Evolutionary conservation across 1,139 yeast genomes (phyloP), one percentile per base, ranked within the genome.

Genomic region (Nakaseomyces nivariensis): DNA sequence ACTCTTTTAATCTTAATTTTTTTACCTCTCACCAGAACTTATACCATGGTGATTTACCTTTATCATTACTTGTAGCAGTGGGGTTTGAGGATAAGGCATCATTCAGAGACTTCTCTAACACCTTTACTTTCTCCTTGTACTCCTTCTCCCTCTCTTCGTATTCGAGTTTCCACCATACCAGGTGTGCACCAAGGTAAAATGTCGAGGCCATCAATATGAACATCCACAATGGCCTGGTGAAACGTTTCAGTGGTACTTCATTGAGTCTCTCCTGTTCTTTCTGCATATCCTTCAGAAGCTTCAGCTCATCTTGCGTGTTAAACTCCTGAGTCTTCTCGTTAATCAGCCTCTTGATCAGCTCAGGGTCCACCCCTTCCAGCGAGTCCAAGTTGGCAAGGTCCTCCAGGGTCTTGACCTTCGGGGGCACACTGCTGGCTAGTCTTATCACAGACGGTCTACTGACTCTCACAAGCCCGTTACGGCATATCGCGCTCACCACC

Each of bases 91-190:
- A 25, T 9, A 56, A 33, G 11, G 56, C 40, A 17, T 45, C 46
- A 26, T 48, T 46, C 22, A 62, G 46, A 44, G 61, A 54, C 3
- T 41, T 32, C 43, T 63, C 64, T 36, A 62, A 43, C 2, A 13
- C 48, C 24, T 49, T 43, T 8, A 58, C 60, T 37, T 55, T 49
- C 11, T 49, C 26, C 33, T 52, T 41, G 27, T 56, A 48, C 33
- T 59, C 63, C 6, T 47, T 42, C 44, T 68, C 71, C 17, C 59
- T 60, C 46, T 60, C 64, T 1, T 61, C 59, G 45, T 60, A 62
- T 51, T 66, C 70, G 33, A 65, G 48, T 37, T 58, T 56, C 69
- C 71, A 65, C 71, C 71, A 68, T 1, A 57, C 33, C 40, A 55
- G 59, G 40, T 68, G 70, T 34, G 57, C 56, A 1, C 57, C 48